A percentile compares a stretch with the other conserved stretches of the same genome.
Evolutionary conservation across 2,329 filamentous ascomycete species (phyloP).

Genomic region (Cordyceps tenuipes): DNA sequence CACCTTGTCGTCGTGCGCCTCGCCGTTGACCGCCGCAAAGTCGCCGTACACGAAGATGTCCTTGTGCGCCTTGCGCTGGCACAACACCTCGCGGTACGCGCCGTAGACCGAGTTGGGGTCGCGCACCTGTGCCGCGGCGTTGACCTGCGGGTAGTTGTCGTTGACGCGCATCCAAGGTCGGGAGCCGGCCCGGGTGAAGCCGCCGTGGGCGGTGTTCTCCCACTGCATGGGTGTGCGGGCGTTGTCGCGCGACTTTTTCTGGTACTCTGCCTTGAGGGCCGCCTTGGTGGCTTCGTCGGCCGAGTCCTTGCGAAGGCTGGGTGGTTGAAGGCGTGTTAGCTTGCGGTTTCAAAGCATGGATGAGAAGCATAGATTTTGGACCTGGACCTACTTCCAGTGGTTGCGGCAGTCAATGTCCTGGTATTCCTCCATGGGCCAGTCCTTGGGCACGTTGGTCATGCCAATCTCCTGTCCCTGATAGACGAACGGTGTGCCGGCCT

Average conservation of each 20-base stretch:
- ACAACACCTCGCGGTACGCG: conserved; percentile 54
- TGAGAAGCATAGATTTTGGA: too few species aligned
- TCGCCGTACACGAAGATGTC: conserved; percentile 61
- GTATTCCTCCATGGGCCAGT: conserved; percentile 58
- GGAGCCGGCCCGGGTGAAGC: conserved; percentile 47
- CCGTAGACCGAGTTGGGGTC: conserved; percentile 45
- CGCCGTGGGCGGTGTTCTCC: conserved; percentile 49
- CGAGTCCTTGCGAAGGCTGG: conserved; percentile 29
- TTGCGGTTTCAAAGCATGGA: not conserved
- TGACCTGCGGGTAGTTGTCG: conserved; percentile 52
- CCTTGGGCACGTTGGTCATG: conserved; percentile 53
- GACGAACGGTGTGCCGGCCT: conserved; percentile 57
- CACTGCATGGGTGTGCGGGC: conserved; percentile 66
- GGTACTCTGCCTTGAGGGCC: conserved; percentile 36
- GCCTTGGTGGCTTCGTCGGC: conserved; percentile 30
- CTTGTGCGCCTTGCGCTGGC: conserved; percentile 49
- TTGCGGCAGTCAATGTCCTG: conserved; percentile 56
- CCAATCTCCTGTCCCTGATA: conserved; percentile 64
- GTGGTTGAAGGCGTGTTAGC: not conserved
- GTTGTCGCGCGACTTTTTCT: conserved; percentile 58
- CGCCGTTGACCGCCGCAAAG: conserved; percentile 29
- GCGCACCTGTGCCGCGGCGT: conserved; percentile 46
- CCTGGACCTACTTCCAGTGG: conserved; percentile 34
- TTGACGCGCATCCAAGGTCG: conserved; percentile 66
- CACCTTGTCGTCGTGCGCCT: conserved; percentile 17